Evolutionary conservation across 345 rosid species (phyloP).

Genomic region (Brassica napus): DNA sequence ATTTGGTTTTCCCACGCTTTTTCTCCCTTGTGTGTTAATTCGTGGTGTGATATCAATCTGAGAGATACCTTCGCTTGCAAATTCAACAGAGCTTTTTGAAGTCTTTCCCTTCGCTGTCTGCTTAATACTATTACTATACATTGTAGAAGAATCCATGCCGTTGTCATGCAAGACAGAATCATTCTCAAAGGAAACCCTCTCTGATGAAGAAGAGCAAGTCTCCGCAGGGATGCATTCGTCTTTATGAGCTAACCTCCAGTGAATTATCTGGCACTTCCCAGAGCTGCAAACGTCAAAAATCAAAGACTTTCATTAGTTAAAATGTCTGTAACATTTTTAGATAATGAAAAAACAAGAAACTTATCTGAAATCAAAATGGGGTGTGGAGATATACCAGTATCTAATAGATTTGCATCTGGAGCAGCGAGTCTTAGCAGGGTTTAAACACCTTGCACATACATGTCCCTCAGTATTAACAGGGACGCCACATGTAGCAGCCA

Average conservation of each 20-base stretch:
- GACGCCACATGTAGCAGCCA: constrained; percentile 45
- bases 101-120: constrained; percentile 41
- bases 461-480: constrained; percentile 51
- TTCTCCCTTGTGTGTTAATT: constrained; percentile 48
- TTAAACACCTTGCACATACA: constrained; percentile 70
- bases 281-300: constrained; percentile 55
- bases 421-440: constrained; percentile 81
- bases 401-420: constrained; percentile 80
- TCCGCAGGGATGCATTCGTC: constrained; percentile 60
- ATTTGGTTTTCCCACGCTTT: constrained; percentile 43
- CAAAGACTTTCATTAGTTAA: constrained; percentile 5
- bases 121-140: constrained; percentile 38
- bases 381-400: constrained; percentile 60
- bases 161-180: constrained; percentile 38
- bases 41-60: constrained; percentile 43
- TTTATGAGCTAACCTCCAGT: constrained; percentile 85
- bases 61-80: constrained; percentile 36
- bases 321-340: not conserved
- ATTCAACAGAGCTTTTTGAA: constrained; percentile 30
- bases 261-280: constrained; percentile 89
- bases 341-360: not conserved
- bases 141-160: constrained; percentile 23
- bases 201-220: constrained; percentile 43
- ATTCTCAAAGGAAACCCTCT: constrained; percentile 39
- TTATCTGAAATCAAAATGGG: not conserved